Percentiles rank a stretch among this genome's conserved stretches.
phyloP scores from a whole-genome alignment of 2,329 filamentous ascomycete species.

The Phaeomoniella chlamydospora region DNA sequence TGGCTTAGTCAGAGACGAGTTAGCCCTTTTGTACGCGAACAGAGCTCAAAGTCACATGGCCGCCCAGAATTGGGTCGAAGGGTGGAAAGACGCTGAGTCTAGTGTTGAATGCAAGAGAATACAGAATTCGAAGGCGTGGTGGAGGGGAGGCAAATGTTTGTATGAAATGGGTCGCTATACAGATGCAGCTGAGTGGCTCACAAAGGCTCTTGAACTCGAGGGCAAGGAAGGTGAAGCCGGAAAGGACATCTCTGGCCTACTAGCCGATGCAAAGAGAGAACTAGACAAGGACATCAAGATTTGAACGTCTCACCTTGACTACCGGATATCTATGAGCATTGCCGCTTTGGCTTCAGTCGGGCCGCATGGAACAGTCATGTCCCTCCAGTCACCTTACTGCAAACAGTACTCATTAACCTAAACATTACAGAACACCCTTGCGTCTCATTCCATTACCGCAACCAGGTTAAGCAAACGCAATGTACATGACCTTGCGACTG shows the following conservation, averaged over 20 bases:
- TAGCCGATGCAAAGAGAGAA: constrained; percentile 50
- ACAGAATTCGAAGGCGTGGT: constrained; percentile 91
- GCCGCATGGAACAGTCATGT: too few species aligned
- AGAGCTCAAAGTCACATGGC: constrained; percentile 84
- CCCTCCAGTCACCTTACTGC: too few species aligned
- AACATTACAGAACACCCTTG: too few species aligned
- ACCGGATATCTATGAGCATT: too few species aligned
- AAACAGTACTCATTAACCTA: too few species aligned
- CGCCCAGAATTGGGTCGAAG: constrained; percentile 68
- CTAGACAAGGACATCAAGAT: constrained; percentile 27
- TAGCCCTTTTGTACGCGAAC: constrained; percentile 67
- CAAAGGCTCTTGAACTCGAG: constrained; percentile 67
- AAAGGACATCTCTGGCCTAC: constrained; percentile 39
- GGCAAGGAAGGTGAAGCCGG: constrained; percentile 38
- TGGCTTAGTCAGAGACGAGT: constrained; percentile 71
- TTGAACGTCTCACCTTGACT: too few species aligned
- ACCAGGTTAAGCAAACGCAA: too few species aligned
- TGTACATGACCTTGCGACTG: too few species aligned
- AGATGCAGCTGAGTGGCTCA: constrained; percentile 70
- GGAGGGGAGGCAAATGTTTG: constrained; percentile 70
- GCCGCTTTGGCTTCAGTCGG: too few species aligned
- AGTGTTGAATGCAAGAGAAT: constrained; percentile 66
- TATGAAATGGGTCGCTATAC: constrained; percentile 79
- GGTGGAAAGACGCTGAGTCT: constrained; percentile 70
- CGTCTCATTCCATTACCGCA: too few species aligned